These are phyloP conservation scores for Globisporangium sylvaticum DNA, from an alignment of 352 stramenopile genomes.

Conservation along the genomic window DNA sequence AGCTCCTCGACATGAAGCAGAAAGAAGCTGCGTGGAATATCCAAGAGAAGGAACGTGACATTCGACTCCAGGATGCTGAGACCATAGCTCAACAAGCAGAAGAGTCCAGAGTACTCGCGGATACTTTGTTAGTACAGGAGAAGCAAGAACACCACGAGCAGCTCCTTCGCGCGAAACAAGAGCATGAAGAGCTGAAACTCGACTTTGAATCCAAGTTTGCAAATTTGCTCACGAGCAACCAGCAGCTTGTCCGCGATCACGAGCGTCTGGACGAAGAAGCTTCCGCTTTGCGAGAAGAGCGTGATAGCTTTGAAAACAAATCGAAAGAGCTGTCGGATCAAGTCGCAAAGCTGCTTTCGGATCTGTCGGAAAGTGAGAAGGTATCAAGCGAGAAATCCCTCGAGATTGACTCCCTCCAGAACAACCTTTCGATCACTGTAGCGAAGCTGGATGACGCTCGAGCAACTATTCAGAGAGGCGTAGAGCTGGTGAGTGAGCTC, in stretches of 20 bases:
- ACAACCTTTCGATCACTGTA: background rate
- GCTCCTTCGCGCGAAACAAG: conserved; percentile 21
- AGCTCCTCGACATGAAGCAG: conserved; percentile 59
- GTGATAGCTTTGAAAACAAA: conserved; percentile 6
- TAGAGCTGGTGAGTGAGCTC: background rate
- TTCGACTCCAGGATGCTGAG: conserved; percentile 25
- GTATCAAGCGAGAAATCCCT: background rate
- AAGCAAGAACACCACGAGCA: conserved; percentile 24
- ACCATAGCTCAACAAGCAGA: conserved; percentile 25
- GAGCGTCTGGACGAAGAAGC: background rate
- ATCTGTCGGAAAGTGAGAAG: background rate
- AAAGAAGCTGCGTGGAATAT: conserved; percentile 56
- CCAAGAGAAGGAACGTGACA: conserved; percentile 35
- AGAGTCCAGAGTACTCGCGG: conserved; percentile 17
- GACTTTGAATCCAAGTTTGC: conserved; percentile 35
- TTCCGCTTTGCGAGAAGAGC: background rate
- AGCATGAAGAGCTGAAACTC: conserved; percentile 22
- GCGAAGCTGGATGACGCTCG: conserved; percentile 16
- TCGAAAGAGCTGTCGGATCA: background rate
- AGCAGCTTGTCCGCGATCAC: conserved; percentile 2
- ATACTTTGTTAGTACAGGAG: conserved; percentile 27
- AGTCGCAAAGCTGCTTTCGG: background rate
- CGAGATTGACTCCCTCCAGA: conserved; percentile 9
- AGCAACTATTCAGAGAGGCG: background rate
- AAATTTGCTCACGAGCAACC: conserved; percentile 26